Evolutionary conservation across 2,329 filamentous ascomycete genomes (phyloP), one percentile per base, ranked within the genome.

Genomic region (Aaosphaeria arxii): DNA sequence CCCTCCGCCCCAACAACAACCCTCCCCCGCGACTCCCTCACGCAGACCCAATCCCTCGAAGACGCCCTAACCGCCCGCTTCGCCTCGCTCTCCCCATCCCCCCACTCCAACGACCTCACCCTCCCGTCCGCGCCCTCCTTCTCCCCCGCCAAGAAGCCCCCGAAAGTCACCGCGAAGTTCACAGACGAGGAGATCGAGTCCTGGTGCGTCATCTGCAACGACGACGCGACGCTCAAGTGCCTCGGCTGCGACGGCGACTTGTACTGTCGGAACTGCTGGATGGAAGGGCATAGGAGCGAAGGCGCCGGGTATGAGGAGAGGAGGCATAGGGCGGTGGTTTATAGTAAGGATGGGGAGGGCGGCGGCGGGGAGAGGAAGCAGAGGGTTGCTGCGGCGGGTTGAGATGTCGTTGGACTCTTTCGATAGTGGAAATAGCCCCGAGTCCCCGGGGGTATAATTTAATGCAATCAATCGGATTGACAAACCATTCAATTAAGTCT

Each of bases 151-250:
- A 56, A 63, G 32, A 72, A 69, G 41, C 65, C 67, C 7, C 57
- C 63, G 2, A 67, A 64, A 43, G 47, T 66, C n/a, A 39, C 28
- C 1, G 62, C 66, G 5, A 65, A 63, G 42, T 74, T 71, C 62
- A 82, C 84, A 0, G 86, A 91, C 57, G 85, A 86, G 32, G 88
- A 92, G 58, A 78, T 86, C 52, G 83, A 86, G 39, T 82, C 79
- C 1, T 95, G 89, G 88, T 95, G 90, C 66, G 81, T 85, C 31
- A 90, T 94, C 7, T 95, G 90, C 64, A 83, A 87, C 42, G 88
- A 90, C 49, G 87, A 94, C 61, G 89, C 86, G 0, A 84, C 83
- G 3, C 71, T 94, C 30, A 78, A 78, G 48, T 95, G 90, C 63
- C 63, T 84, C 0, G 88, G 86, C 3, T 95, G 90, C 59, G 84